A percentile compares a stretch with the other conserved stretches of the same genome.
These are phyloP conservation scores for cucumber (Cucumis sativus) DNA, from an alignment of 306 rosid species.

Conservation along the genomic window DNA sequence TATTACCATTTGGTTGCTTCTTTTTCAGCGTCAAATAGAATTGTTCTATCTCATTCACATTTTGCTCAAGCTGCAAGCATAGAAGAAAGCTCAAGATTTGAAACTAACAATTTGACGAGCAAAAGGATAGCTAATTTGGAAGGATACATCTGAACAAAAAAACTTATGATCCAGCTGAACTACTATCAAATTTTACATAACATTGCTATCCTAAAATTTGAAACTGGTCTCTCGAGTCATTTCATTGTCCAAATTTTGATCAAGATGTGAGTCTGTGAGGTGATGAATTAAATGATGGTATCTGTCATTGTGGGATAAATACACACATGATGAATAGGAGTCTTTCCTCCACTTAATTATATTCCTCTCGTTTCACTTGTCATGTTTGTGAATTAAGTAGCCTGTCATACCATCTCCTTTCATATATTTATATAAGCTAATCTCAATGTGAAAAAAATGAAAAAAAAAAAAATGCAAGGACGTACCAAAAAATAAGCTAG, in stretches of 20 bases:
- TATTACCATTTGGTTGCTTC: slow-evolving; percentile 33
- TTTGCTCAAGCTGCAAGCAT: slow-evolving; percentile 56
- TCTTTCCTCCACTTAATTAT: background rate
- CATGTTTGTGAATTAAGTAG: background rate
- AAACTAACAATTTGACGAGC: background rate
- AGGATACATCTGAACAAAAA: background rate
- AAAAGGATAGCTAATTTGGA: background rate
- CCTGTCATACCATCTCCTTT: background rate
- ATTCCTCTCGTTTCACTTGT: background rate
- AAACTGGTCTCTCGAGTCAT: background rate
- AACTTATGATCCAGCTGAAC: too few species aligned
- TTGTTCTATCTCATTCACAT: slow-evolving; percentile 42
- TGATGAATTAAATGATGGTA: background rate
- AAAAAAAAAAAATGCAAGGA: too few species aligned
- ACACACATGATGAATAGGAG: background rate
- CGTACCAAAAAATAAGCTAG: background rate
- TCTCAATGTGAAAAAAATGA: background rate
- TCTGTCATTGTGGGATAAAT: background rate
- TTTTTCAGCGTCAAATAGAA: slow-evolving; percentile 29
- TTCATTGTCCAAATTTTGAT: background rate
- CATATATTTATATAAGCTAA: too few species aligned
- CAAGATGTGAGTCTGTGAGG: background rate
- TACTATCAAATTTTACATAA: too few species aligned
- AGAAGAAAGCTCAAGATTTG: background rate
- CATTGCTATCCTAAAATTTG: background rate